Base-by-base conservation (phyloP, 1,139 yeast genomes). In the Tardiomyces blankii region DNA sequence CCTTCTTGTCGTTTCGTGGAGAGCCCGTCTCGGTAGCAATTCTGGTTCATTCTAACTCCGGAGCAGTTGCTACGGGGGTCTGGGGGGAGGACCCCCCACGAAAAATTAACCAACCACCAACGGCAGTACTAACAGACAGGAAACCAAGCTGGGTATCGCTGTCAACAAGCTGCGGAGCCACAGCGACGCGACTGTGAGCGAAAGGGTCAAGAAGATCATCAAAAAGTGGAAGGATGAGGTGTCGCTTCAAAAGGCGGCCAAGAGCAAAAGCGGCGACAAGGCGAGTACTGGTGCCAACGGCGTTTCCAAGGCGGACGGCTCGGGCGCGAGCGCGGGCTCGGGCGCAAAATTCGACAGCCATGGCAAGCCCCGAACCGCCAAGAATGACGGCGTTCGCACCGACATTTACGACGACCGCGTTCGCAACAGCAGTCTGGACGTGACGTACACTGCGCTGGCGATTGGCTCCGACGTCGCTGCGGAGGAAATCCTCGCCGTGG, bases 131-230 rank as follows among this genome's bases (percentile, higher is more conserved):
- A 14, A 30, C 35, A n/a, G 16, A 13, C 56, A 68, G 62, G 87
- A 89, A 61, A 91, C 98, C n/a, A 88, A 87, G 64, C 91, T 91
- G n/a, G 98, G 98, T 50, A 93, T 91, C 23, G 93, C 91, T 6
- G 97, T 91, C 42, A 93, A 93, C 67, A 88, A 87, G 65, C 78
- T 82, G 59, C 76, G 95, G 54, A 68, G 82, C 11, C 85, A 85
- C 53, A 59, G 70, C 21, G 86, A 84, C 61, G 57, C 72, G 21
- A 85, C 82, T 50, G 79, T 91, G 43, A 73, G 80, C 16, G 67
- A 75, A 6, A 67, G 83, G 44, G 97, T 89, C 30, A 85, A 84
- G 64, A 78, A 77, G 57, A 85, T 87, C 70, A 88, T 91, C 58
- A 77, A 80, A 57, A 72, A 74, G 40, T 91, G 98, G 98, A 86